A percentile compares a stretch with the other conserved stretches of the same genome.
These are phyloP conservation scores for Apostasia ramifera DNA, from an alignment of 106 monocot species.

Conservation along the genomic window DNA sequence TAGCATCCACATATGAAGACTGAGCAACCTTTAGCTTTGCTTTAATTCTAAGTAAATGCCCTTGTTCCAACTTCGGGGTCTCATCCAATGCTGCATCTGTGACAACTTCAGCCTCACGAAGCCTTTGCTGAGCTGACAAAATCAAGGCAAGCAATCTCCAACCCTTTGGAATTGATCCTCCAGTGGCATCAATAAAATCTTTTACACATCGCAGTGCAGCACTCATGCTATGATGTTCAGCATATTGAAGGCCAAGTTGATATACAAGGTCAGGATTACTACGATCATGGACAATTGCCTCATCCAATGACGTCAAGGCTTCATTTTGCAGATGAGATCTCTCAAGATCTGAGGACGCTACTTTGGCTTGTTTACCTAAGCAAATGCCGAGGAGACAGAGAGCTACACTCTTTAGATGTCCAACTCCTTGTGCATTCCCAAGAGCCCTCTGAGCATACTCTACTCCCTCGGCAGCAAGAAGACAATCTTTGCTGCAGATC, in stretches of 20 bases:
- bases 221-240: conserved; percentile 63
- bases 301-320: conserved; percentile 63
- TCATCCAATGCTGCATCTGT: conserved; percentile 89
- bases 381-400: conserved; percentile 62
- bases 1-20: conserved; percentile 64
- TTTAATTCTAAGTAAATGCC: conserved; percentile 72
- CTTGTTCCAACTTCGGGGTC: conserved; percentile 89
- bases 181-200: conserved; percentile 81
- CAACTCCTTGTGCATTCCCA: conserved; percentile 26
- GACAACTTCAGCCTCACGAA: conserved; percentile 72
- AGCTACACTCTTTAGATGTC: conserved; percentile 56
- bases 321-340: conserved; percentile 56
- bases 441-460: conserved; percentile 68
- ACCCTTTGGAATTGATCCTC: conserved; percentile 75
- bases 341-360: conserved; percentile 79
- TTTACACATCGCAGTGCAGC: conserved; percentile 73
- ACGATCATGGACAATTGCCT: conserved; percentile 43
- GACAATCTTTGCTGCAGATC: conserved; percentile 63
- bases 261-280: conserved; percentile 64
- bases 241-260: conserved; percentile 64
- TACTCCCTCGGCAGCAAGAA: conserved; percentile 66
- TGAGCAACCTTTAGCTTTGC: conserved; percentile 85
- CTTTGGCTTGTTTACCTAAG: conserved; percentile 63
- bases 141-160: conserved; percentile 84
- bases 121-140: conserved; percentile 82